A percentile compares a stretch with the other conserved stretches of the same genome.
phyloP scores from a whole-genome alignment of 768 basidiomycete genomes.

The Mycena leptocephala region DNA sequence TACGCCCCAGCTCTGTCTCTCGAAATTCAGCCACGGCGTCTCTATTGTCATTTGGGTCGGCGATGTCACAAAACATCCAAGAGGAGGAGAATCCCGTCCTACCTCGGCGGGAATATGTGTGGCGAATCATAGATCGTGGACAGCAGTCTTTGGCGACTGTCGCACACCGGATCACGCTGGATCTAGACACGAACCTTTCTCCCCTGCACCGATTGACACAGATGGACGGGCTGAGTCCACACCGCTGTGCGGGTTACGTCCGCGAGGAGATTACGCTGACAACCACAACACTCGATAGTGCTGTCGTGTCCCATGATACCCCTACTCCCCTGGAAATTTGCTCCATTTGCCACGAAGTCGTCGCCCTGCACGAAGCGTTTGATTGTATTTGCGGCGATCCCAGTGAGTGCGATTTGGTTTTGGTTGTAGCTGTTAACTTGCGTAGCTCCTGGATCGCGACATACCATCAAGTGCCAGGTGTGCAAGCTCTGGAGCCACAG shows the following conservation, averaged over 20 bases:
- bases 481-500: no score
- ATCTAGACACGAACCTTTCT: not conserved
- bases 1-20: not conserved
- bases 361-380: not conserved
- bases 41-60: no score
- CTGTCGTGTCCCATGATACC: not conserved
- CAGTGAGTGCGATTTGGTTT: no score
- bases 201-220: not conserved
- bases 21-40: no score
- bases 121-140: not conserved
- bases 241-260: not conserved
- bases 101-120: conserved; percentile 1
- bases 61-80: no score
- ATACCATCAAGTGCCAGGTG: no score
- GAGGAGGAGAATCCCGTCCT: no score
- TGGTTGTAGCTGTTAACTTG: no score
- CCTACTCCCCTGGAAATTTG: not conserved
- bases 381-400: not conserved
- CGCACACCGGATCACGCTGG: not conserved
- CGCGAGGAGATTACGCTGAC: not conserved
- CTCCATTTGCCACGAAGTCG: not conserved
- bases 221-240: not conserved
- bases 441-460: no score
- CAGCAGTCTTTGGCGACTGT: not conserved
- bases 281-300: not conserved